These are phyloP conservation scores for Sarocladium oryzae DNA, from an alignment of 2,329 filamentous ascomycete species.

Conservation along the genomic window DNA sequence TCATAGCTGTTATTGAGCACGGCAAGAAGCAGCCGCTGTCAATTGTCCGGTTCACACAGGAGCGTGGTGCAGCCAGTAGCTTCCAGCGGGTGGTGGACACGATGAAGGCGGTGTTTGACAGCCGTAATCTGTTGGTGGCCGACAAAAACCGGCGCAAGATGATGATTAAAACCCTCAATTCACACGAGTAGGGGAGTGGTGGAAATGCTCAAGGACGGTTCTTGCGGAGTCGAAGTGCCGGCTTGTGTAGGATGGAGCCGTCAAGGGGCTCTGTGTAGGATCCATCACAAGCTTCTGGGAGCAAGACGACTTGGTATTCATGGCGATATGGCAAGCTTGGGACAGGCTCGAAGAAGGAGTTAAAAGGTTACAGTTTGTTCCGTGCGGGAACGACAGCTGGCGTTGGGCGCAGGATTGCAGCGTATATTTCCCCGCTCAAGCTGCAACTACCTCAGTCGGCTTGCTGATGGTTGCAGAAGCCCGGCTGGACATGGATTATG, in stretches of 20 bases:
- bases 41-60: conserved; percentile 81
- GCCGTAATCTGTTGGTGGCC: conserved; percentile 59
- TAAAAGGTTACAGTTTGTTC: not conserved
- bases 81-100: conserved; percentile 80
- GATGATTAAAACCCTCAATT: conserved; percentile 64
- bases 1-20: conserved; percentile 85
- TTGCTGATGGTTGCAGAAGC: too few relatives aligned
- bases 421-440: not conserved
- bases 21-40: conserved; percentile 69
- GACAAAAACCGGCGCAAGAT: conserved; percentile 62
- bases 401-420: not conserved
- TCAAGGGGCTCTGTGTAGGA: not conserved
- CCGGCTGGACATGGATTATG: not conserved
- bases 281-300: not conserved
- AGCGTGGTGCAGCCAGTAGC: conserved; percentile 83
- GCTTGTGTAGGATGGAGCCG: not conserved
- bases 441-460: too few relatives aligned
- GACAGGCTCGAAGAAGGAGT: not conserved
- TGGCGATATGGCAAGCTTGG: not conserved
- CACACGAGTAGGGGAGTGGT: conserved; percentile 14
- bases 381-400: not conserved
- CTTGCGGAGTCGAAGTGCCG: not conserved
- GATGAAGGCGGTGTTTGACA: conserved; percentile 61
- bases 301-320: not conserved
- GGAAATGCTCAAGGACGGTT: not conserved